These are phyloP conservation scores for Chloris gayana DNA, from an alignment of 176 grass and related monocot species.

Conservation along the genomic window DNA sequence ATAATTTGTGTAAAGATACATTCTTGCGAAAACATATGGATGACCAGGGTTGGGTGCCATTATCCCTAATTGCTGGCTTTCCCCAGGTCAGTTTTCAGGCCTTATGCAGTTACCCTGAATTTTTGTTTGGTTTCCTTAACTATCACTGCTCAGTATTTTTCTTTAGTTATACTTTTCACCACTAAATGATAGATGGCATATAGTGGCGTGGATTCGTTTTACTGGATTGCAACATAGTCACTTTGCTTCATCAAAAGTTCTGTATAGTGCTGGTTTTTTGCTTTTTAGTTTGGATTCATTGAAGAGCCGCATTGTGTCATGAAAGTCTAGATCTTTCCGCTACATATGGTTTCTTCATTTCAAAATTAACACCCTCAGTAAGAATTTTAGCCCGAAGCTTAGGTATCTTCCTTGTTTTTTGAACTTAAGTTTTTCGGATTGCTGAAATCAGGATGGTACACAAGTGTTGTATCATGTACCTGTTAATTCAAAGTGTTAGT, in stretches of 20 bases:
- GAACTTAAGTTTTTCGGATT: neutral
- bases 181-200: conserved; percentile 3
- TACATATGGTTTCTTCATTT: neutral
- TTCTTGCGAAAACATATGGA: conserved; percentile 83
- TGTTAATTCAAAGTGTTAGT: neutral
- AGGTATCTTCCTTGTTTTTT: neutral
- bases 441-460: neutral
- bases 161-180: neutral
- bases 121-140: conserved; percentile 4
- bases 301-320: neutral
- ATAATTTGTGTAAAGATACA: conserved; percentile 89
- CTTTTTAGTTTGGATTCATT: neutral
- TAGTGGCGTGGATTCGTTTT: conserved; percentile 4
- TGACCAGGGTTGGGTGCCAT: conserved; percentile 86
- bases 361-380: neutral
- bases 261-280: conserved; percentile 3
- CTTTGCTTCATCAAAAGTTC: neutral
- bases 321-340: neutral
- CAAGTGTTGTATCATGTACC: neutral
- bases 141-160: neutral
- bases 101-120: conserved; percentile 10
- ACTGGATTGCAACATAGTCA: neutral
- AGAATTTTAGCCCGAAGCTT: neutral
- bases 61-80: conserved; percentile 80
- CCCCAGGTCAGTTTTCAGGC: conserved; percentile 55